A percentile compares a stretch with the other conserved stretches of the same genome.
phyloP scores from a whole-genome alignment of 352 stramenopile species.

The Pythium folliculosum region DNA sequence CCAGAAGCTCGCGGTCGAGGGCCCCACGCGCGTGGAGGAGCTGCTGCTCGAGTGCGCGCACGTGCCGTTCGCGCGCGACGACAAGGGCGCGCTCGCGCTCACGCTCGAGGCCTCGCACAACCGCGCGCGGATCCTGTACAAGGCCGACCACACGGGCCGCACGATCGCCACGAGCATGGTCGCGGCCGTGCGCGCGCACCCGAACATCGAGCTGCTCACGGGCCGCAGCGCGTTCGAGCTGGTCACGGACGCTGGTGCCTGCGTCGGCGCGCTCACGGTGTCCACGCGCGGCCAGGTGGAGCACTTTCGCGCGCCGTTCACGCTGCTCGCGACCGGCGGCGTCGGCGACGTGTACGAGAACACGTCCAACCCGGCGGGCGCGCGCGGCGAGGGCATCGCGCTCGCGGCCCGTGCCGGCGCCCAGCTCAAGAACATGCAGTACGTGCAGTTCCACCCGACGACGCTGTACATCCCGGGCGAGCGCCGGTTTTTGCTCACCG shows the following conservation, averaged over 20 bases:
- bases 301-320: conserved; percentile 78
- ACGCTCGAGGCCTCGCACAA: conserved; percentile 93
- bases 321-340: conserved; percentile 91
- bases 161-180: conserved; percentile 93
- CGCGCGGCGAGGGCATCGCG: conserved; percentile 69
- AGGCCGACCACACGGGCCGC: conserved; percentile 92
- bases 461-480: conserved; percentile 90
- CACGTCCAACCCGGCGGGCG: conserved; percentile 92
- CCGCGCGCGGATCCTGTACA: conserved; percentile 93
- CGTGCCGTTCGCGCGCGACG: conserved; percentile 88
- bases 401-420: conserved; percentile 79
- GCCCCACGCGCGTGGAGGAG: conserved; percentile 87
- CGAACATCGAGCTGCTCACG: conserved; percentile 76
- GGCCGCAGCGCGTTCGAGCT: conserved; percentile 77
- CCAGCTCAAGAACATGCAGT: conserved; percentile 92
- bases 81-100: conserved; percentile 66
- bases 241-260: conserved; percentile 64
- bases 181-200: conserved; percentile 76
- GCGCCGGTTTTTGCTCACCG: conserved; percentile 91
- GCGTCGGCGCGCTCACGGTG: conserved; percentile 78
- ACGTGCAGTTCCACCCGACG: conserved; percentile 96
- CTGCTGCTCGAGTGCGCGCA: conserved; percentile 86
- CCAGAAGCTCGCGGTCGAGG: conserved; percentile 91
- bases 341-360: conserved; percentile 94
- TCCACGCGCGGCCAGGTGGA: conserved; percentile 54